Evolutionary conservation across 2,329 filamentous ascomycete species (phyloP).

Genomic region (Pyrenophora graminea): DNA sequence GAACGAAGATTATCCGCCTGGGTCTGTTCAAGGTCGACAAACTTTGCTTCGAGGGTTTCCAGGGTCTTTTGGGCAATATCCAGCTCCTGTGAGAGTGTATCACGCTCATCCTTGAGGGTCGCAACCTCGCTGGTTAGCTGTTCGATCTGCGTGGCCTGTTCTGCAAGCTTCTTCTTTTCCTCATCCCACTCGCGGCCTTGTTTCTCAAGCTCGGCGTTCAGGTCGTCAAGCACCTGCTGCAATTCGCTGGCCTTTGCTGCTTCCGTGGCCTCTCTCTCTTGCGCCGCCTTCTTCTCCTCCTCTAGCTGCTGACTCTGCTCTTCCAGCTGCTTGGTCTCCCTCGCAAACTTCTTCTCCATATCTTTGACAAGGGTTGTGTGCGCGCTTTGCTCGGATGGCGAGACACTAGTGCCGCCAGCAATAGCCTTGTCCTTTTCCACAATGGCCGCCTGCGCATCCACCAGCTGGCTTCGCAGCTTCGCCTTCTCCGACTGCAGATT

Average conservation of each 20-base stretch:
- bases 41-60: conserved; percentile 34
- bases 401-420: conserved; percentile 20
- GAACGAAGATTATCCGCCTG: conserved; percentile 31
- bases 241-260: conserved; percentile 39
- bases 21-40: conserved; percentile 34
- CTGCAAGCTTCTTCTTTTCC: conserved; percentile 42
- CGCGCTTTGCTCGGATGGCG: conserved; percentile 22
- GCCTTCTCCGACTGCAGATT: conserved; percentile 37
- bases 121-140: conserved; percentile 30
- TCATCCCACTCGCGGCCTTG: conserved; percentile 43
- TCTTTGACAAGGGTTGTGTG: conserved; percentile 36
- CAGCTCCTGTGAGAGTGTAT: conserved; percentile 28
- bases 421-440: conserved; percentile 39
- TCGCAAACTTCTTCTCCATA: conserved; percentile 44
- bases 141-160: conserved; percentile 38
- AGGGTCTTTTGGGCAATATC: conserved; percentile 30
- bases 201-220: conserved; percentile 42
- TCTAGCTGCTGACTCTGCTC: conserved; percentile 38
- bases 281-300: conserved; percentile 36
- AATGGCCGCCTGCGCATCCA: conserved; percentile 37
- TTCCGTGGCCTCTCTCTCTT: conserved; percentile 40
- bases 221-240: conserved; percentile 42
- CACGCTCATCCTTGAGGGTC: conserved; percentile 31
- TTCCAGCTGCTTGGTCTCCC: conserved; percentile 39
- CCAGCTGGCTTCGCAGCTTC: conserved; percentile 39